A percentile compares a stretch with the other conserved stretches of the same genome.
Evolutionary conservation across 164 flowering plant genomes (phyloP).

Genomic region (Umbellularia californica): DNA sequence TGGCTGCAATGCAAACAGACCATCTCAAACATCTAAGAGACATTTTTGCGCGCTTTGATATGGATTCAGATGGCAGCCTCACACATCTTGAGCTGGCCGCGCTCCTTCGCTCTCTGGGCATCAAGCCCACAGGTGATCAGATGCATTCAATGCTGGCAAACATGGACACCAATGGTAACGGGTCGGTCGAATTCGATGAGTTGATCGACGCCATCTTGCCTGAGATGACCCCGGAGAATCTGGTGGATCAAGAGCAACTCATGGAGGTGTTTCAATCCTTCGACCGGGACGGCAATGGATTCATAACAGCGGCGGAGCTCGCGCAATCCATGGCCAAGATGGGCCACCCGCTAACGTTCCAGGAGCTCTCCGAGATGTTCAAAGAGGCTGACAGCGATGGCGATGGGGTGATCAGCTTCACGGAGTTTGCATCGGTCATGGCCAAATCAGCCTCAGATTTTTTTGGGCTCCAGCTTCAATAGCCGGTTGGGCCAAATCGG

Average conservation of each 20-base stretch:
- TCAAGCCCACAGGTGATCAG: conserved; percentile 76
- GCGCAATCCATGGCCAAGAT: conserved; percentile 87
- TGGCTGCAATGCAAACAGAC: conserved; percentile 34
- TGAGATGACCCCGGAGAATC: conserved; percentile 35
- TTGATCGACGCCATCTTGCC: conserved; percentile 52
- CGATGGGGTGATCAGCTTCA: conserved; percentile 73
- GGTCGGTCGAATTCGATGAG: conserved; percentile 71
- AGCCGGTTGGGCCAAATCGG: too few relatives aligned
- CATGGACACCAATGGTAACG: conserved; percentile 75
- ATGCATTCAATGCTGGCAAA: conserved; percentile 41
- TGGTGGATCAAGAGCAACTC: conserved; percentile 63
- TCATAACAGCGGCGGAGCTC: conserved; percentile 78
- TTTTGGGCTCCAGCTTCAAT: conserved; percentile 11
- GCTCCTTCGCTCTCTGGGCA: conserved; percentile 74
- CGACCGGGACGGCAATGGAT: conserved; percentile 81
- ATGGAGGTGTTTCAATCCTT: conserved; percentile 62
- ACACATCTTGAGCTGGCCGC: conserved; percentile 90
- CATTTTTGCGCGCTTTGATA: conserved; percentile 85
- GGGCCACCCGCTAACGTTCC: conserved; percentile 73
- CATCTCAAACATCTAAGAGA: conserved; percentile 58
- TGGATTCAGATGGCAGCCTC: conserved; percentile 86
- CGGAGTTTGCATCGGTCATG: conserved; percentile 62
- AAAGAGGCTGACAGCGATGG: conserved; percentile 73
- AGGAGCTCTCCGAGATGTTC: conserved; percentile 70
- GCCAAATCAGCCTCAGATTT: conserved; percentile 57